Conservation (phyloP, 1,139 yeast species). For the Protomyces inouyei region DNA sequence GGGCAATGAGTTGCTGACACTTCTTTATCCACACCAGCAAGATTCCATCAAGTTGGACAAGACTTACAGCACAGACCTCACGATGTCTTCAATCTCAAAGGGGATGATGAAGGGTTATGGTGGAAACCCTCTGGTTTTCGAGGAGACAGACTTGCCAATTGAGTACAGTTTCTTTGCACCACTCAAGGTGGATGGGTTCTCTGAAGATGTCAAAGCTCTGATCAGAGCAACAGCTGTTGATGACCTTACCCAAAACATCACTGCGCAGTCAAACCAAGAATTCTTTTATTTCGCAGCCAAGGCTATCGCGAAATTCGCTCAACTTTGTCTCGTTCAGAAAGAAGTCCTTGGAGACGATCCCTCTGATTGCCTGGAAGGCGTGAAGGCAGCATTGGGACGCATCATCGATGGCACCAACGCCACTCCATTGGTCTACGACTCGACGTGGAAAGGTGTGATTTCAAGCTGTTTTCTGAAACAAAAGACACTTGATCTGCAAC, state of each 20-base stretch:
- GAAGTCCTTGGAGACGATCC: constrained; percentile 54
- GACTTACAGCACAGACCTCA: constrained; percentile 42
- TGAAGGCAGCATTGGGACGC: constrained; percentile 53
- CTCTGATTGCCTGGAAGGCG: constrained; percentile 47
- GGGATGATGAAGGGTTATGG: constrained; percentile 62
- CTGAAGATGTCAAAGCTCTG: constrained; percentile 44
- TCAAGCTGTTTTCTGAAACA: constrained; percentile 47
- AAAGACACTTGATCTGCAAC: constrained; percentile 45
- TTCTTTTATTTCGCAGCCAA: constrained; percentile 66
- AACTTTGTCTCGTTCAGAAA: constrained; percentile 57
- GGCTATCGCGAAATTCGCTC: constrained; percentile 69
- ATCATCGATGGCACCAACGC: constrained; percentile 52
- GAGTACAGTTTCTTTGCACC: constrained; percentile 41
- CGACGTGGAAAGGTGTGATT: constrained; percentile 61
- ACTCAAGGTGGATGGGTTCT: constrained; percentile 43
- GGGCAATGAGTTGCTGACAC: constrained; percentile 50
- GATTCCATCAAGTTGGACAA: constrained; percentile 49
- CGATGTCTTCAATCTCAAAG: constrained; percentile 56
- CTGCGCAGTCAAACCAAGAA: constrained; percentile 47
- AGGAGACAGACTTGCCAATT: constrained; percentile 56
- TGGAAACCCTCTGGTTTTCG: constrained; percentile 48
- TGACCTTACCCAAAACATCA: constrained; percentile 58
- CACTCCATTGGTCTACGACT: constrained; percentile 64
- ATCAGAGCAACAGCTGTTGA: constrained; percentile 47
- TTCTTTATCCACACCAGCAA: constrained; percentile 70